phyloP scores from a whole-genome alignment of 352 stramenopile genomes.

The Phytophthora hybrid region DNA sequence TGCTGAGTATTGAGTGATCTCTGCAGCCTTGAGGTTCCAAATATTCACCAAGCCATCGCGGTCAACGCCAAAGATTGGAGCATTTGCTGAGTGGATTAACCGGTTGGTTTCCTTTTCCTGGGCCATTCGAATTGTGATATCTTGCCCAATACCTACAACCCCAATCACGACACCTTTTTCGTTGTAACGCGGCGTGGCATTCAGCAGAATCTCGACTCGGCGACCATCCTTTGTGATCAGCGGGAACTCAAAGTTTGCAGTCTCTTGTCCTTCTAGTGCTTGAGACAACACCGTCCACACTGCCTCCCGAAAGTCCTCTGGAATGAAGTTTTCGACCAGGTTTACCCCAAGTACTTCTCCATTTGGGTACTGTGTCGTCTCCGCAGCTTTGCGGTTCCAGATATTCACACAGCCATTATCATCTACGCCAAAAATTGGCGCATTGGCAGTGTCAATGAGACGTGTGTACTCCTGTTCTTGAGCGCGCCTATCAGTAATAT shows the following conservation, averaged over 20 bases:
- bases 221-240: constrained; percentile 60
- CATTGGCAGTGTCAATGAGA: constrained; percentile 89
- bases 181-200: constrained; percentile 63
- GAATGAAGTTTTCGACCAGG: constrained; percentile 83
- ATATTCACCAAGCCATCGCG: constrained; percentile 64
- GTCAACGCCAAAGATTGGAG: constrained; percentile 81
- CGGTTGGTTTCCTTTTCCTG: constrained; percentile 74
- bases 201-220: constrained; percentile 61
- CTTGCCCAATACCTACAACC: constrained; percentile 70
- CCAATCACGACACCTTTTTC: constrained; percentile 65
- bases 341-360: constrained; percentile 74
- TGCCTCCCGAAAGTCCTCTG: constrained; percentile 58
- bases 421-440: constrained; percentile 86
- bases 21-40: constrained; percentile 81
- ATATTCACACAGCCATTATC: constrained; percentile 74
- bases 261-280: constrained; percentile 64
- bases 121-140: constrained; percentile 72
- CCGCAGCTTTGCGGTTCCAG: constrained; percentile 83
- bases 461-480: constrained; percentile 84
- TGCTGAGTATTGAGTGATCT: constrained; percentile 78
- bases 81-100: constrained; percentile 76
- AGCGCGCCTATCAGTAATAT: constrained; percentile 68
- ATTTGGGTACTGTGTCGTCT: constrained; percentile 81
- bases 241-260: constrained; percentile 71
- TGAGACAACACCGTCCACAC: constrained; percentile 64